Base-by-base conservation (phyloP, 2,329 filamentous ascomycete genomes). In the Stemphylium lycopersici region DNA sequence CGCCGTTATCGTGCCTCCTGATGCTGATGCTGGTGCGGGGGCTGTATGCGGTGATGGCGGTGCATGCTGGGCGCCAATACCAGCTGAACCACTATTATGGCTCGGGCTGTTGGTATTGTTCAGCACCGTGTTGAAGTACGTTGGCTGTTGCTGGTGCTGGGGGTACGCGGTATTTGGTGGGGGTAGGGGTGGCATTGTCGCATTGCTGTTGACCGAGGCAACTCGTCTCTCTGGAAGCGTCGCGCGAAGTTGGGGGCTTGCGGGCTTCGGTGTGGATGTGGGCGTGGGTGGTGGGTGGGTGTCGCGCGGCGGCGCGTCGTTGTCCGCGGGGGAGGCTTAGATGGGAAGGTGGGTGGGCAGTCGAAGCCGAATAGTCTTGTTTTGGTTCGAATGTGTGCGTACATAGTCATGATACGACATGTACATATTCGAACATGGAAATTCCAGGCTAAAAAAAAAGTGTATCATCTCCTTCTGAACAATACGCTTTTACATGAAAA, bases 321-420 rank as follows among this genome's bases (percentile, higher is more conserved):
- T 58, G 56, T 58, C 64, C 62, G 64, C 62, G 59, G 62, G 54
- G 52, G 56, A 59, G 55, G 39, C 44, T 58, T 24, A 42, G 50
- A 58, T 52, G 45, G 64, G 62, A 66, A 67, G 62, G 65, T 66
- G 65, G 31, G 20, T 20, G 20, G 20, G 51, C 33, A 39, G 39
- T 15, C 22, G n/a, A 24, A 7, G 8, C 13, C 32, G 20, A 34
- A 4, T 12, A 29, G n/a, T 37, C n/a, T 16, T 22, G 10, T 18
- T n/a, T 22, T 22, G 13, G 13, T 13, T 22, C 37, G 5, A 6
- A 6, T n/a, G 0, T 39, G 24, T 22, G 18, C 37, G 10, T 10
- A 16, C 8, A 16, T 12, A 22, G 22, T 24, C 18, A 6, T 39
- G 4, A 10, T 16, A 45, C 13, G 10, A 20, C 31, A 22, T 34